Evolutionary conservation across 768 basidiomycete genomes (phyloP), one percentile per base, ranked within the genome.

Genomic region (Strobilomyces dryophilus): DNA sequence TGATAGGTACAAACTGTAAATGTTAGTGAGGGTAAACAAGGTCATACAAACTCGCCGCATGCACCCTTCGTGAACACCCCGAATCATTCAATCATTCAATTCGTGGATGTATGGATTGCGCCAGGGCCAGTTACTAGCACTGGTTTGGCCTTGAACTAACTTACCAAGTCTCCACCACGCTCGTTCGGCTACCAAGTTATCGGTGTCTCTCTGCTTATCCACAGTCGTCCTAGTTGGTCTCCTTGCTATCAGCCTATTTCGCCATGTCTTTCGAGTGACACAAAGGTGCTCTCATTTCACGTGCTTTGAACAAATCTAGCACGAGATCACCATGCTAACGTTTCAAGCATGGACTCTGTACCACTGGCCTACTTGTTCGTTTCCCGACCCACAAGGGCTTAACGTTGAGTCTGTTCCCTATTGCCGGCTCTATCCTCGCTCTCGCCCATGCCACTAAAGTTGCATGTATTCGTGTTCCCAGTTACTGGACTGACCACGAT

Each of bases 401-500:
- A 21, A 37, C 36, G 0, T 75, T 8, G 63, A 70, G 0, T 61
- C 66, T 10, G 59, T 66, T 5, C 63, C 71, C 71, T 29, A 59
- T 76, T 24, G 58, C 62, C 3, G 71, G 70, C 3, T 54, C 69
- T 5, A 54, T 75, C 32, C 50, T 58, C 14, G 42, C 54, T 4
- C 61, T 66, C 45, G 73, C 73, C 17, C 45, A 53, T 24, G 53
- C 49, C n/a, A 66, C 66, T 8, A 53, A 59, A 12, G 64, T 76
- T 14, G 39, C 61, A 15, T 57, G 67, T 26, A 47, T 55, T 29
- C 61, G 61, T 14, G 64, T 73, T 8, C 67, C 68, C 1, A 75
- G 73, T 12, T 74, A 70, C 55, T 74, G 72, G 74, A 57, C 63
- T 20, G 66, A 71, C 41, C 61, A 61, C 11, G 52, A 63, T 20